Evolutionary conservation across 768 basidiomycete species (phyloP).

Genomic region (Phanerochaete sordida): DNA sequence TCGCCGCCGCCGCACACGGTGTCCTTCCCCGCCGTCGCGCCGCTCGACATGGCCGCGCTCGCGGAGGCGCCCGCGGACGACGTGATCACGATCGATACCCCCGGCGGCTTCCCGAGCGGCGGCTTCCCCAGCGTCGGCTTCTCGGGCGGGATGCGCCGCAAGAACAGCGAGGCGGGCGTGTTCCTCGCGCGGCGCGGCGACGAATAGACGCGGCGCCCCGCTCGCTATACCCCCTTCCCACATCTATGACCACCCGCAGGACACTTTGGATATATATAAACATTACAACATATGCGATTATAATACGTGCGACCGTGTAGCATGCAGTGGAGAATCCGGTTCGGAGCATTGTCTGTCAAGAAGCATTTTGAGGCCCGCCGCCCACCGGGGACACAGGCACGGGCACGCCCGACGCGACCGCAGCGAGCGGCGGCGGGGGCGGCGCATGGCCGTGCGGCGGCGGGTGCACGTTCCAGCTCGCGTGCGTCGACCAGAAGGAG

Average conservation of each 20-base stretch:
- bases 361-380: not conserved
- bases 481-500: constrained; percentile 16
- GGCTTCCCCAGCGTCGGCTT: constrained; percentile 36
- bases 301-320: not conserved
- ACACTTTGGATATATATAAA: not conserved
- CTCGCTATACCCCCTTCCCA: not conserved
- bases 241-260: not conserved
- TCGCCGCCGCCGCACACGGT: constrained; percentile 38
- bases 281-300: not conserved
- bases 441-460: not conserved
- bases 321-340: not conserved
- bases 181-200: constrained; percentile 37
- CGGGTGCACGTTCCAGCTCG: constrained; percentile 4
- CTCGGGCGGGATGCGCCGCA: constrained; percentile 24
- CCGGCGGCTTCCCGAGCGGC: constrained; percentile 33
- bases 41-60: constrained; percentile 18
- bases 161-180: constrained; percentile 32
- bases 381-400: not conserved
- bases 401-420: not conserved
- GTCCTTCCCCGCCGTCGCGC: constrained; percentile 27
- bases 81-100: constrained; percentile 6
- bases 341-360: not conserved
- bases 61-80: not conserved
- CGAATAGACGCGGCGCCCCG: constrained; percentile 17
- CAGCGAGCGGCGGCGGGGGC: too few relatives aligned